Evolutionary conservation across 345 rosid species (phyloP).

Genomic region (Eucalyptus marginata): DNA sequence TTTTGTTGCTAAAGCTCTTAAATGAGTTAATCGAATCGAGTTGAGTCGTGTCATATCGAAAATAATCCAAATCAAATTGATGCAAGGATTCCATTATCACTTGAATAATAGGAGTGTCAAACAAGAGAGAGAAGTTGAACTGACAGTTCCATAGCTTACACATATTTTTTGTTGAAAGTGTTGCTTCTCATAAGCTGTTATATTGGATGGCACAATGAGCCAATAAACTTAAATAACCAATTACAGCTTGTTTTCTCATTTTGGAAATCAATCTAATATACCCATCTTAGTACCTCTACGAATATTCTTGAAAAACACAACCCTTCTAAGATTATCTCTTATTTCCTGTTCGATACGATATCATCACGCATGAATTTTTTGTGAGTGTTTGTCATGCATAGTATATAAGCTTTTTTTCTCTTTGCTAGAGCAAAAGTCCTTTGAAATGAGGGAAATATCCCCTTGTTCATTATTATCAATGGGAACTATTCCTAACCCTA

Average conservation of each 20-base stretch:
- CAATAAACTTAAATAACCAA: neutral
- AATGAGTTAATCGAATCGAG: neutral
- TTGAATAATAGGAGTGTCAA: neutral
- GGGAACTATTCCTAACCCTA: neutral
- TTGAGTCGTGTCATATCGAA: fast-evolving
- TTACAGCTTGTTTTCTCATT: neutral
- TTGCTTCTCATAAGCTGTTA: neutral
- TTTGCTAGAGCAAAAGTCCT: neutral
- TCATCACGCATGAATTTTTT: neutral
- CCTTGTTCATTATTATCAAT: neutral
- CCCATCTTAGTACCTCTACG: neutral
- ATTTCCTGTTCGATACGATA: neutral
- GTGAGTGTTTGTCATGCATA: neutral
- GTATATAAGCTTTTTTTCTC: neutral
- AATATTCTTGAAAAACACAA: neutral
- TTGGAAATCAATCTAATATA: neutral
- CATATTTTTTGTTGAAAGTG: neutral
- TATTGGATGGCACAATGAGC: neutral
- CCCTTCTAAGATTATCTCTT: neutral
- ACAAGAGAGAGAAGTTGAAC: neutral
- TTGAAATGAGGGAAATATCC: neutral
- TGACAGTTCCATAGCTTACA: fast-evolving
- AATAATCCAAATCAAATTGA: neutral
- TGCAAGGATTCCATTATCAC: too few relatives aligned
- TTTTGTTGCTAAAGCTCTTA: neutral